A percentile compares a stretch with the other conserved stretches of the same genome.
These are phyloP conservation scores for Ogataea hybrid DNA, from an alignment of 1,139 yeast species.

Conservation along the genomic window DNA sequence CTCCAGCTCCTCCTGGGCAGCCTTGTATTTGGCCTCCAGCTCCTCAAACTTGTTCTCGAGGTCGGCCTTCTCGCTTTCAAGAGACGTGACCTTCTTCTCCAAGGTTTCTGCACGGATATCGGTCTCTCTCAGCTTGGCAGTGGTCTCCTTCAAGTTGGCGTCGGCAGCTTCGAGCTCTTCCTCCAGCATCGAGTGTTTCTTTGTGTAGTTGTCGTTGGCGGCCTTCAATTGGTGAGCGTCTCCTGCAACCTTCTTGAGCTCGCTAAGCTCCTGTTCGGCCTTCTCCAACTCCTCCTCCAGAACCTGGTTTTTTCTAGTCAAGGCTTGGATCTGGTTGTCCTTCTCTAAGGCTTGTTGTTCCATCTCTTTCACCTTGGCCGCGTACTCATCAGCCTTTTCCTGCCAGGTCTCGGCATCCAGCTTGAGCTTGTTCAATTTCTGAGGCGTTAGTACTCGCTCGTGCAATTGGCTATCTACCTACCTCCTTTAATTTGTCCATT, in stretches of 20 bases:
- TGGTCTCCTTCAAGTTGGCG: constrained; percentile 87
- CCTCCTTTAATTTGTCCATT: constrained; percentile 53
- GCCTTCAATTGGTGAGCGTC: constrained; percentile 89
- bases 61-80: constrained; percentile 90
- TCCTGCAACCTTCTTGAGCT: constrained; percentile 86
- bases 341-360: constrained; percentile 91
- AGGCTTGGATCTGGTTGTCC: constrained; percentile 92
- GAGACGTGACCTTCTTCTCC: constrained; percentile 90
- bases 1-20: constrained; percentile 87
- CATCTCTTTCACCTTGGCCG: constrained; percentile 76
- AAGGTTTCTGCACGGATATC: constrained; percentile 97
- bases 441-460: constrained; percentile 1
- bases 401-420: constrained; percentile 97
- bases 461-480: constrained; percentile 29
- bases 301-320: constrained; percentile 87
- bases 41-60: constrained; percentile 93
- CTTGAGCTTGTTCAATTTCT: constrained; percentile 90
- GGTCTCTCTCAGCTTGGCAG: constrained; percentile 91
- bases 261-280: constrained; percentile 75
- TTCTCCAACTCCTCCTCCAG: constrained; percentile 91
- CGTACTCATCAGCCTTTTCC: constrained; percentile 89
- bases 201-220: constrained; percentile 85
- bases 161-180: constrained; percentile 94
- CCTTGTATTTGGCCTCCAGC: constrained; percentile 72
- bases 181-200: constrained; percentile 90